These are phyloP conservation scores for Dactylorhiza incarnata DNA, from an alignment of 106 monocot species.

Conservation along the genomic window DNA sequence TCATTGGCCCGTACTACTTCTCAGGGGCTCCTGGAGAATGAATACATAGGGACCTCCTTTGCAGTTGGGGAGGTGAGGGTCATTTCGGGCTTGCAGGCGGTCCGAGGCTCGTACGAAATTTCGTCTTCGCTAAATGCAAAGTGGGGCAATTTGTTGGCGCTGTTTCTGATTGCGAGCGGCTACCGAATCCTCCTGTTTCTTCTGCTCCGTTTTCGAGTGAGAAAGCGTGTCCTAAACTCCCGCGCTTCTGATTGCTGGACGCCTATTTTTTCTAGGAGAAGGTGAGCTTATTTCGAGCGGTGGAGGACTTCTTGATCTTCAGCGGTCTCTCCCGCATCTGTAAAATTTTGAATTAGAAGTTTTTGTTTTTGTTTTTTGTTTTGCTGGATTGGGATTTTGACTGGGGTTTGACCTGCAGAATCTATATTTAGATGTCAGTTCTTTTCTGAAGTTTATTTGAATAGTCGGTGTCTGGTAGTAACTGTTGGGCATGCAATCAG, in stretches of 20 bases:
- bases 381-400: neutral
- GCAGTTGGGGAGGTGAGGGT: slow-evolving; percentile 79
- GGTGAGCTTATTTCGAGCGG: slow-evolving; percentile 2
- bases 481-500: too few species aligned
- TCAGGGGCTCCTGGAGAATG: slow-evolving; percentile 92
- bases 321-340: neutral
- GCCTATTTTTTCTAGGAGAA: slow-evolving; percentile 15
- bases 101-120: slow-evolving; percentile 63
- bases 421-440: too few species aligned
- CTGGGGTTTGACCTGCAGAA: neutral
- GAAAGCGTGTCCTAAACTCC: slow-evolving; percentile 19
- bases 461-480: too few species aligned
- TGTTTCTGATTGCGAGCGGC: slow-evolving; percentile 71
- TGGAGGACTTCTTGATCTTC: neutral
- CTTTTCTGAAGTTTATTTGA: too few species aligned
- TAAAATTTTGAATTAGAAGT: neutral
- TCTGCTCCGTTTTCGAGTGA: slow-evolving; percentile 42
- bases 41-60: slow-evolving; percentile 71
- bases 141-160: slow-evolving; percentile 62
- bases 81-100: slow-evolving; percentile 77
- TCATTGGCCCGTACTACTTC: neutral
- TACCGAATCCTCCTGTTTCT: slow-evolving; percentile 54
- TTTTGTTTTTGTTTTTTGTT: neutral
- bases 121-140: slow-evolving; percentile 57
- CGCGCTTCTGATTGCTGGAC: slow-evolving; percentile 13